A percentile compares a stretch with the other conserved stretches of the same genome.
Evolutionary conservation across 805 yeast species (phyloP).

Genomic region (Kodamaea kaohsiungensis): DNA sequence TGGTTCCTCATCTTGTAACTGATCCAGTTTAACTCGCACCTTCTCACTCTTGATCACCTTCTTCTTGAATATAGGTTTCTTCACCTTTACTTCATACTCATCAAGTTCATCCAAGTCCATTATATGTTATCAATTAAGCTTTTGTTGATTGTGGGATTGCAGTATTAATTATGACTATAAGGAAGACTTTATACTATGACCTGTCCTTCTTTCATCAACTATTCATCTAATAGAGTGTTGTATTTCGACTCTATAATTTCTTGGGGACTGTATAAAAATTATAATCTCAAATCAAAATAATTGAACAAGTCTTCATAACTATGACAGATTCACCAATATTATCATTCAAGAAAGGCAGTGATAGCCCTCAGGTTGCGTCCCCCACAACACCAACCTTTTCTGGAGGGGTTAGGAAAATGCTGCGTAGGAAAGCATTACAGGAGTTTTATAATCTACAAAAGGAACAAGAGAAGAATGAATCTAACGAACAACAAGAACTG

Average conservation of each 20-base stretch:
- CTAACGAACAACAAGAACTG: not conserved
- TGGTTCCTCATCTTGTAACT: not conserved
- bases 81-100: constrained; percentile 4
- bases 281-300: not conserved
- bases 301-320: not conserved
- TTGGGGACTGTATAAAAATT: too few species aligned
- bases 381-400: constrained; percentile 8
- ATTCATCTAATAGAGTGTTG: too few species aligned
- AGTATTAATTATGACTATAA: too few species aligned
- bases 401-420: constrained; percentile 22
- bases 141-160: too few species aligned
- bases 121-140: not conserved
- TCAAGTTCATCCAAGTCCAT: constrained; percentile 22
- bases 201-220: too few species aligned
- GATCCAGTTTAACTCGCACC: not conserved
- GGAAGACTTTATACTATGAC: too few species aligned
- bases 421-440: constrained; percentile 44
- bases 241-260: too few species aligned
- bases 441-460: constrained; percentile 39
- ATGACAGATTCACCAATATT: constrained; percentile 19
- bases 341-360: constrained; percentile 30
- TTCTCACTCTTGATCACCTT: constrained; percentile 11
- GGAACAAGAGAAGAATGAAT: constrained; percentile 11
- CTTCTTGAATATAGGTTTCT: constrained; percentile 13
- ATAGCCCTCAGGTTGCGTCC: constrained; percentile 6